A percentile compares a stretch with the other conserved stretches of the same genome.
Evolutionary conservation across 2,329 filamentous ascomycete species (phyloP).

Genomic region (Hymenoscyphus salicellus): DNA sequence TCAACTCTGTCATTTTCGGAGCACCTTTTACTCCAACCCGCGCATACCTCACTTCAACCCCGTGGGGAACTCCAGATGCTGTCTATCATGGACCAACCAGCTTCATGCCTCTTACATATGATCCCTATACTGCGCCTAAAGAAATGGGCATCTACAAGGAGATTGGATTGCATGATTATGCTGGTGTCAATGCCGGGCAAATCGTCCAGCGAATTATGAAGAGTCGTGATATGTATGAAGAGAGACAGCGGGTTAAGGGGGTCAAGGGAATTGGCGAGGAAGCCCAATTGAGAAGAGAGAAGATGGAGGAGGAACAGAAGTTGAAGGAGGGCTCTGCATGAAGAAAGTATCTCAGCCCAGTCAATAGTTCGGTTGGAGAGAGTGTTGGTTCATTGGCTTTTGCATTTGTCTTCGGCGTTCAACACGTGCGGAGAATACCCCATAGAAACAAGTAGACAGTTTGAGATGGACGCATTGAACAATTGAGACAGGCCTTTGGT

Average conservation of each 20-base stretch:
- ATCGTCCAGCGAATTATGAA: constrained; percentile 90
- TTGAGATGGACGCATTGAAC: neutral
- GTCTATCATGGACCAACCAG: constrained; percentile 96
- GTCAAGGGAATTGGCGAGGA: constrained; percentile 78
- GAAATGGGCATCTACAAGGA: constrained; percentile 80
- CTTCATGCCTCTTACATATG: constrained; percentile 65
- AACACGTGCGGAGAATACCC: constrained; percentile 25
- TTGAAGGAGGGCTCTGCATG: constrained; percentile 25
- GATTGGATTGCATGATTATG: constrained; percentile 73
- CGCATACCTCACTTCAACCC: constrained; percentile 71
- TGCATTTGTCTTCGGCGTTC: constrained; percentile 28
- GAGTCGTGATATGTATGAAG: constrained; percentile 84
- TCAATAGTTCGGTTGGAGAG: neutral
- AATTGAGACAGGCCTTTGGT: neutral
- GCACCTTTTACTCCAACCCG: constrained; percentile 84
- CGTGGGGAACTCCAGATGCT: constrained; percentile 69
- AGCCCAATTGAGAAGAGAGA: constrained; percentile 59
- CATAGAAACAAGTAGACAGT: constrained; percentile 1
- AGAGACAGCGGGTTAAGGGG: constrained; percentile 83
- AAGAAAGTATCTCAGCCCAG: neutral
- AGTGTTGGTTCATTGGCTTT: neutral
- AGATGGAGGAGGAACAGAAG: constrained; percentile 48
- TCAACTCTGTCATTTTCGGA: constrained; percentile 83
- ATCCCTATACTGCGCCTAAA: constrained; percentile 79
- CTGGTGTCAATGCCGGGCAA: constrained; percentile 84